Conservation (phyloP, 2,329 filamentous ascomycete species). For the Ophiostoma tasmaniense region DNA sequence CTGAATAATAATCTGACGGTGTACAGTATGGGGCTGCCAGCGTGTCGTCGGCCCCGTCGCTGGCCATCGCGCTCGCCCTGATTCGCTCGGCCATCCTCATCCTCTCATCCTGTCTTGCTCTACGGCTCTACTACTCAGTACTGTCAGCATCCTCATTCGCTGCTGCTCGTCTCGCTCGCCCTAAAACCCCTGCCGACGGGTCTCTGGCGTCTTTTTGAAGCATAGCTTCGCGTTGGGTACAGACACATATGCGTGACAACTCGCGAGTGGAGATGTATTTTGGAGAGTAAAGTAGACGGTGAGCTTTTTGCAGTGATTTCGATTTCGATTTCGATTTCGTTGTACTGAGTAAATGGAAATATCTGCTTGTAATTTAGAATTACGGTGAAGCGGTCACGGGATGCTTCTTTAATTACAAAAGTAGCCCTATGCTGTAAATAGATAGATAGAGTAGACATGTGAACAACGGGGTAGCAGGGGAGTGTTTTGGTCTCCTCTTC, state of each 20-base stretch:
- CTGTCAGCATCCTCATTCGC: neutral
- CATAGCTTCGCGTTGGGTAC: slow-evolving; percentile 12
- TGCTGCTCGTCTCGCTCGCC: neutral
- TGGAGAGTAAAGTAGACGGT: neutral
- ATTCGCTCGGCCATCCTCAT: neutral
- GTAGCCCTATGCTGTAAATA: neutral
- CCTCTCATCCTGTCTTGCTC: too few species aligned
- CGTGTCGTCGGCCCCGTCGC: neutral
- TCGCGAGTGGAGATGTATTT: neutral
- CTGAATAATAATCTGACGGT: neutral
- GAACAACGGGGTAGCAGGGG: neutral
- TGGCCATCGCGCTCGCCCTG: neutral
- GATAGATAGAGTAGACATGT: neutral
- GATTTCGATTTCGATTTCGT: too few species aligned
- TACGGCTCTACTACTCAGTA: too few species aligned
- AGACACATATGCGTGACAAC: slow-evolving; percentile 13
- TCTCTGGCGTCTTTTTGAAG: neutral
- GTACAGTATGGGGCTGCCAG: neutral
- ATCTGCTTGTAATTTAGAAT: neutral
- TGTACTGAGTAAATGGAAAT: neutral
- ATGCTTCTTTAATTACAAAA: neutral
- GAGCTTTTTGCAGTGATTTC: neutral
- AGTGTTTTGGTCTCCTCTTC: neutral
- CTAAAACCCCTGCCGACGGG: neutral
- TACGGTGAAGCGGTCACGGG: neutral